Conservation (phyloP, 2,329 filamentous ascomycete genomes). For the Ophiobolus disseminans region DNA sequence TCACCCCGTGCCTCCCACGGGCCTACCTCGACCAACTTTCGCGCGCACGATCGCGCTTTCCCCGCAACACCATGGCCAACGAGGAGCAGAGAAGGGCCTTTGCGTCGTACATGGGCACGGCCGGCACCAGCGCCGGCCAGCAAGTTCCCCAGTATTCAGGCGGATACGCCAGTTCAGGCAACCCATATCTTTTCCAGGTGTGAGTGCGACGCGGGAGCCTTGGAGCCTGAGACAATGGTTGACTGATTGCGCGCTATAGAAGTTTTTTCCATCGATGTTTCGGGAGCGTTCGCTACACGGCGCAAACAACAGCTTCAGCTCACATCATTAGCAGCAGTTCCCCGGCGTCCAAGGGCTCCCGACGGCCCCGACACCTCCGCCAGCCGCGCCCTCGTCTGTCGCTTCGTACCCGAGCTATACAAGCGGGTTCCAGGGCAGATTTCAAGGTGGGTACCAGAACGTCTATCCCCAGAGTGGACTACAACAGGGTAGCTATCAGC, state of each 20-base stretch:
- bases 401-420: slow-evolving; percentile 25
- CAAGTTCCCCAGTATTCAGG: slow-evolving; percentile 27
- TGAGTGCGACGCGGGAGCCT: slow-evolving; percentile 16
- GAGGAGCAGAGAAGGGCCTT: slow-evolving; percentile 42
- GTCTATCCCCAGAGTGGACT: slow-evolving; percentile 19
- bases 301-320: slow-evolving; percentile 5
- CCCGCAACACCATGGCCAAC: slow-evolving; percentile 30
- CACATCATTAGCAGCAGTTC: slow-evolving; percentile 26
- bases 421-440: slow-evolving; percentile 19
- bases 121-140: slow-evolving; percentile 17
- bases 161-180: slow-evolving; percentile 20
- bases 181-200: slow-evolving; percentile 38
- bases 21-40: slow-evolving; percentile 13
- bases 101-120: slow-evolving; percentile 38
- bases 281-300: not conserved
- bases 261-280: not conserved
- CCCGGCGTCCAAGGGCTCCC: slow-evolving; percentile 28
- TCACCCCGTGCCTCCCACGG: slow-evolving; percentile 8
- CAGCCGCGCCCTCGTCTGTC: slow-evolving; percentile 27
- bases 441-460: slow-evolving; percentile 19
- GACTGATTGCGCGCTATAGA: slow-evolving; percentile 24
- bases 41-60: slow-evolving; percentile 22
- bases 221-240: not conserved
- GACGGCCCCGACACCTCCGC: slow-evolving; percentile 37
- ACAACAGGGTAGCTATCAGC: slow-evolving; percentile 12